These are phyloP conservation scores for Claviceps digitariae DNA, from an alignment of 2,329 filamentous ascomycete species.

Conservation along the genomic window DNA sequence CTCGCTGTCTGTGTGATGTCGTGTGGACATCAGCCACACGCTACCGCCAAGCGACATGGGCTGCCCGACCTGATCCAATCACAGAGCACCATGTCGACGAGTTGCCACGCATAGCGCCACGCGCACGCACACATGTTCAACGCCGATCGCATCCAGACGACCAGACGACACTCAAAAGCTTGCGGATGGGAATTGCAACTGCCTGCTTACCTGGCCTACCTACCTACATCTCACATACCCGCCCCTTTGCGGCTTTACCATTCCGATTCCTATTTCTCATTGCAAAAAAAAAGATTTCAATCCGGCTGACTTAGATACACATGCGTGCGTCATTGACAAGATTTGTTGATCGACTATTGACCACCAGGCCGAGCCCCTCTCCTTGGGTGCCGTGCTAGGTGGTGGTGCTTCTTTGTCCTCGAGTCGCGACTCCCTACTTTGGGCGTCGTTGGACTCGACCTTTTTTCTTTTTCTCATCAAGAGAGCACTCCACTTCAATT, in stretches of 20 bases:
- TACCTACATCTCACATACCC: not conserved
- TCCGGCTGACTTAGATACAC: not conserved
- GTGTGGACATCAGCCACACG: not conserved
- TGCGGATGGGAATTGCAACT: not conserved
- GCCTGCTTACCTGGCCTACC: too few species aligned
- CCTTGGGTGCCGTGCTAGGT: constrained; percentile 2
- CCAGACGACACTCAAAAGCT: not conserved
- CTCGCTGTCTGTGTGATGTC: too few species aligned
- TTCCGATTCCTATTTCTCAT: not conserved
- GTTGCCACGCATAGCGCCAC: not conserved
- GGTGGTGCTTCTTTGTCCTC: not conserved
- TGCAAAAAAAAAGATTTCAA: not conserved
- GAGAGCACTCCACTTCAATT: too few species aligned
- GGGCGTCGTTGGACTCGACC: not conserved
- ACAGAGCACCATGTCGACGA: not conserved
- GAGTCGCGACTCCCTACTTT: not conserved
- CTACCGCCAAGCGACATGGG: not conserved
- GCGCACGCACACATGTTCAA: not conserved
- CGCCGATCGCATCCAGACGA: not conserved
- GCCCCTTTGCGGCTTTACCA: too few species aligned
- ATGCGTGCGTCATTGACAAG: not conserved
- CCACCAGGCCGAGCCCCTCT: constrained; percentile 5
- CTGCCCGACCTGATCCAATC: not conserved
- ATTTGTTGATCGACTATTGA: constrained; percentile 2
- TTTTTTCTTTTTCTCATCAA: not conserved